Evolutionary conservation across 176 grass and related monocot genomes (phyloP), one percentile per base, ranked within the genome.

Genomic region (Ananas comosus): DNA sequence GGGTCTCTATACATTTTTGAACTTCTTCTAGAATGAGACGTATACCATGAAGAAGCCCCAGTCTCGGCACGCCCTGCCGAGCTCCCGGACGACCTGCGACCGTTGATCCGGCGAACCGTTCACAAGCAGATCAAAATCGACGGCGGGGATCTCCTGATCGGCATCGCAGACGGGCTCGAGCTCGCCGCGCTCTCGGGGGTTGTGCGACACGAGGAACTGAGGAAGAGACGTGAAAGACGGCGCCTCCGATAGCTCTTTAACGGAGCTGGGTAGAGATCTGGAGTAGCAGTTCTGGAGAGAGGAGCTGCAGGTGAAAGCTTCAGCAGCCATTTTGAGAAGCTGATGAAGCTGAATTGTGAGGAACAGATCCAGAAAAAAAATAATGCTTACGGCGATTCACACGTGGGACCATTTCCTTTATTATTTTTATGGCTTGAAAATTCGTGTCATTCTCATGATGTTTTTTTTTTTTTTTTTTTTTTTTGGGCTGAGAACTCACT

Each of bases 11-110:
- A 5, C 29, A 33, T 4, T 33, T 33, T 33, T 4, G 5, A 33
- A 33, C 29, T 33, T 33, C 4, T 33, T 33, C 29, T 33, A 33
- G 29, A 33, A 33, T 33, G 4, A 2, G 29, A 48, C 72, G 25
- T 23, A 23, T 83, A 91, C 85, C 91, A 91, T 88, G 79, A 96
- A 96, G 51, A 88, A 91, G 63, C 87, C 87, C 85, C 91, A 88
- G 28, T 91, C 85, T 67, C 86, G 24, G 61, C 87, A 96, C 13
- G 80, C 87, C 68, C 11, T 70, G 70, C 82, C 85, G 17, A 96
- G 74, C 22, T 64, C 56, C 13, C 18, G 74, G 54, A 88, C 51
- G 19, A 77, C 70, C 27, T 9, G 56, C 9, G 80, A 69, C 70
- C 87, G 80, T 28, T 77, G 48, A 4, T 79, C 57, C 9, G 82